These are phyloP conservation scores for Spergularia bocconei DNA, from an alignment of 148 eudicot species.

Conservation along the genomic window DNA sequence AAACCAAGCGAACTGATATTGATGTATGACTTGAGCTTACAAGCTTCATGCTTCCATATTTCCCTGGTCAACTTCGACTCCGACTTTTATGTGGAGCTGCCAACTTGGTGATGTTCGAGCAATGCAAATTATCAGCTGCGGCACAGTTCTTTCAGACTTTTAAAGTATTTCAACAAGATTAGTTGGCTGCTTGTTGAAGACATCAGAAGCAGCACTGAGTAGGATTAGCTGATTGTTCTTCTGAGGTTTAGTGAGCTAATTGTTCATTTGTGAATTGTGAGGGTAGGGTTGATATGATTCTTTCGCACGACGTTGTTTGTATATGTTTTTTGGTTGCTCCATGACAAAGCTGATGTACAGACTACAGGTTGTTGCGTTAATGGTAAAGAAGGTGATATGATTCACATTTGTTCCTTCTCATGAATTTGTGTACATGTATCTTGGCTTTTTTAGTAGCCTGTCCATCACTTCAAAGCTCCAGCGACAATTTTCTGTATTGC, in stretches of 20 bases:
- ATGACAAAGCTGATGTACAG: slow-evolving; percentile 11
- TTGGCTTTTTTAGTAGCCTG: no score
- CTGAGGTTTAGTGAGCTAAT: no score
- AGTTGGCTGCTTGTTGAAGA: not conserved
- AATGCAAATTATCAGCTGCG: not conserved
- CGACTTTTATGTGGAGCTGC: no score
- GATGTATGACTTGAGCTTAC: slow-evolving; percentile 46
- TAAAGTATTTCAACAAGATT: not conserved
- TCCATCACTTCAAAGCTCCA: no score
- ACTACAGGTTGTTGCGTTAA: not conserved
- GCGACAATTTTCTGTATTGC: no score
- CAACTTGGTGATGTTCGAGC: not conserved
- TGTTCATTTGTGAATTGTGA: not conserved
- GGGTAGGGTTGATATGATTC: not conserved
- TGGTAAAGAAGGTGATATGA: not conserved
- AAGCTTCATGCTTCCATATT: not conserved
- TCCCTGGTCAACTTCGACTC: not conserved
- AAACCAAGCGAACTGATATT: slow-evolving; percentile 75
- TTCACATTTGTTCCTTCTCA: not conserved
- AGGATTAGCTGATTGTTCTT: not conserved
- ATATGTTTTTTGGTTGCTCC: not conserved
- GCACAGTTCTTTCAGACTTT: not conserved
- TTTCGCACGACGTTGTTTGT: not conserved
- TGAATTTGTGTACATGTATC: not conserved
- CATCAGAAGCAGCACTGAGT: no score